Evolutionary conservation across 441 rosid species (phyloP).

Genomic region (Corymbia calophylla): DNA sequence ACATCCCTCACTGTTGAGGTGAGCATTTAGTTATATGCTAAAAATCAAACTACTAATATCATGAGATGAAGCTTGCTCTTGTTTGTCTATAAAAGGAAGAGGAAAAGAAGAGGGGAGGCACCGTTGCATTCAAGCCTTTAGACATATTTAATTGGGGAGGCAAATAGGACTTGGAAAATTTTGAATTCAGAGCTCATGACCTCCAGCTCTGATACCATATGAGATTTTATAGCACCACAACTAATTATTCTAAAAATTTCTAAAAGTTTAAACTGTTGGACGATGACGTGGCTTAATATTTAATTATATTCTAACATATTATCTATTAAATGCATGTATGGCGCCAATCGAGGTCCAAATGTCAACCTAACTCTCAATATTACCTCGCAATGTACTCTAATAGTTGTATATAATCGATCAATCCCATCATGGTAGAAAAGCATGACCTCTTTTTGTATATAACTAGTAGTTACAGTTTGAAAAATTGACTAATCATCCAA

Average conservation of each 20-base stretch:
- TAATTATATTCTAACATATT: not conserved
- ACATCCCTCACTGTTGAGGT: not conserved
- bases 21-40: not conserved
- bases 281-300: too few species aligned
- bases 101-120: too few species aligned
- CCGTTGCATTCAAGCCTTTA: too few species aligned
- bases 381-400: not conserved
- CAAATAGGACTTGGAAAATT: too few species aligned
- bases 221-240: too few species aligned
- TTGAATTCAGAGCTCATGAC: too few species aligned
- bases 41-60: not conserved
- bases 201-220: too few species aligned
- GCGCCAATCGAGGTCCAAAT: not conserved
- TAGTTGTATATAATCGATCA: not conserved
- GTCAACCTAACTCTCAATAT: not conserved
- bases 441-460: not conserved
- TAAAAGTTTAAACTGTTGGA: too few species aligned
- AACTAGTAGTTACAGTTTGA: not conserved
- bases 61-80: not conserved
- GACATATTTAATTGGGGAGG: too few species aligned
- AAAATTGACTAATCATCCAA: not conserved
- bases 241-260: too few species aligned
- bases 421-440: not conserved
- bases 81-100: too few species aligned
- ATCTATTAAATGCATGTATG: too few species aligned